Percentiles rank a stretch among this genome's conserved stretches.
Evolutionary conservation across 2,329 filamentous ascomycete species (phyloP).

Genomic region (Ilyonectria sp.): DNA sequence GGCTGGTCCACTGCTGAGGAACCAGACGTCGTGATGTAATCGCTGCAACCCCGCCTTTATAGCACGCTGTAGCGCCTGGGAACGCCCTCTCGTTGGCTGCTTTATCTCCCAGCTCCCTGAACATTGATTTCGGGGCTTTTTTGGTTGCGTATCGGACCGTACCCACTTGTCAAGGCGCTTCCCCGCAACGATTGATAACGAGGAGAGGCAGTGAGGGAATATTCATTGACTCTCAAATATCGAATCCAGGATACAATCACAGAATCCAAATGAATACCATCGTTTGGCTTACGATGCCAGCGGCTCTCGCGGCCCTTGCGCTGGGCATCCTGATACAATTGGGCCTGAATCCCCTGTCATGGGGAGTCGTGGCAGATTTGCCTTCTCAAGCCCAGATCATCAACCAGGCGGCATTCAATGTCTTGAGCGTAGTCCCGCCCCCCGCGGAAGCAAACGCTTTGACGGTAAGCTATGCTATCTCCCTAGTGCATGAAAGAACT

Average conservation of each 20-base stretch:
- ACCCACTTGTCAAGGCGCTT: neutral
- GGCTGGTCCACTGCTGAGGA: neutral
- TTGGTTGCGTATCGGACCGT: neutral
- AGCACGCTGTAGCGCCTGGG: neutral
- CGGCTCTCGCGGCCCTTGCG: conserved; percentile 33
- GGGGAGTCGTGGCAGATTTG: conserved; percentile 55
- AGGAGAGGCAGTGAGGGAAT: neutral
- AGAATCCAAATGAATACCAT: neutral
- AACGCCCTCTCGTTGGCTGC: neutral
- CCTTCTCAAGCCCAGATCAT: conserved; percentile 40
- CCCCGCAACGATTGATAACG: neutral
- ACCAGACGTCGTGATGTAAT: neutral
- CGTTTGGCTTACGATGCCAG: conserved; percentile 37
- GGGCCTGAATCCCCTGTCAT: conserved; percentile 20
- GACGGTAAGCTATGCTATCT: conserved; percentile 20
- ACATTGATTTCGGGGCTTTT: neutral
- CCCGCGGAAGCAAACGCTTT: conserved; percentile 36
- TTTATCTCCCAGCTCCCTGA: neutral
- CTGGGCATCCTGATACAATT: conserved; percentile 34
- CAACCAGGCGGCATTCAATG: conserved; percentile 43
- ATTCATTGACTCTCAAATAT: neutral
- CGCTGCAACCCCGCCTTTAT: neutral
- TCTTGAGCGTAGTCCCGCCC: conserved; percentile 34
- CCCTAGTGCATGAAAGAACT: neutral
- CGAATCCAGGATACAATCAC: neutral